Evolutionary conservation across 164 flowering plant species (phyloP).

Genomic region (Vitis riparia): DNA sequence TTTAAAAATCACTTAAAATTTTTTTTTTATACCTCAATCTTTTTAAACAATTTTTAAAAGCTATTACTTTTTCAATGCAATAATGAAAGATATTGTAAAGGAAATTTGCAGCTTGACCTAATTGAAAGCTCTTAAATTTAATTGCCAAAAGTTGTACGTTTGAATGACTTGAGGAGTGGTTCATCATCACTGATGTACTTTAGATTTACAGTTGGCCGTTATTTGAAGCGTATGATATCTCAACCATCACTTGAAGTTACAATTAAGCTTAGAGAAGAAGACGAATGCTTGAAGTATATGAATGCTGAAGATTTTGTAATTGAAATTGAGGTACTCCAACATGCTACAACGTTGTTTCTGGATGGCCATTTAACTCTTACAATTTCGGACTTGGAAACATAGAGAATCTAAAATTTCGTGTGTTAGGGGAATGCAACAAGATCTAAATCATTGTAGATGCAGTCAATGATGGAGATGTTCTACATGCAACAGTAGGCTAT

Average conservation of each 20-base stretch:
- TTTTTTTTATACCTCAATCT: too few species aligned
- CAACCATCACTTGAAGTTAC: neutral
- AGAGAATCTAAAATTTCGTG: neutral
- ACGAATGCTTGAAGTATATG: slow-evolving; percentile 2
- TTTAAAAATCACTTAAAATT: too few species aligned
- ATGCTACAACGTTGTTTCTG: neutral
- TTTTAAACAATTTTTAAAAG: too few species aligned
- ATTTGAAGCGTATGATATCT: neutral
- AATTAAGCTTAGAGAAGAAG: neutral
- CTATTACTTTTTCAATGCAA: neutral
- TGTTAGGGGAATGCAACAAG: neutral
- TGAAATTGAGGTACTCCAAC: neutral
- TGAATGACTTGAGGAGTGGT: neutral
- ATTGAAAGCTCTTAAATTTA: neutral
- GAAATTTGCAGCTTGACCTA: neutral
- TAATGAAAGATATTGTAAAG: neutral
- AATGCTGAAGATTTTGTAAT: neutral
- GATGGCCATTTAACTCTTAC: neutral
- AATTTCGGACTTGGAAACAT: slow-evolving; percentile 3
- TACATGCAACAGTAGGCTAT: neutral
- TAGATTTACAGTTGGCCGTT: neutral
- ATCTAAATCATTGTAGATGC: neutral
- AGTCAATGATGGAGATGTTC: neutral
- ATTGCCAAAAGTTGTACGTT: slow-evolving; percentile 1
- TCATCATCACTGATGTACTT: neutral